Evolutionary conservation across 23 red algal species (phyloP).

Genomic region (Agarophyton chilense): DNA sequence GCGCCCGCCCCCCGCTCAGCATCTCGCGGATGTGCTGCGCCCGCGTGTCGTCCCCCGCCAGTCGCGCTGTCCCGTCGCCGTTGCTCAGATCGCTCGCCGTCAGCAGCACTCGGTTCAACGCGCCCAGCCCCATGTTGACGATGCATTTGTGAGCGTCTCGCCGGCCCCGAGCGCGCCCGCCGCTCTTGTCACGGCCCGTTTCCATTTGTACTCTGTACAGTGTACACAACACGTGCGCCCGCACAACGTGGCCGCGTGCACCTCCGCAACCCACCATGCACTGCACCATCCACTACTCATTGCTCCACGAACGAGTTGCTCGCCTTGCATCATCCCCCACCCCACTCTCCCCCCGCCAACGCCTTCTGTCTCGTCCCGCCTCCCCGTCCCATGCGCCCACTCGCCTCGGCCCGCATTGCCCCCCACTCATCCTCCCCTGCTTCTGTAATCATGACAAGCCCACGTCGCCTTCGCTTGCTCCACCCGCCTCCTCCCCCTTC

Average conservation of each 20-base stretch:
- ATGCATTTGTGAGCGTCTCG: too few species aligned
- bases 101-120: constrained; percentile 59
- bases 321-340: too few species aligned
- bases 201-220: too few species aligned
- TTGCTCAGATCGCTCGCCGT: constrained; percentile 27
- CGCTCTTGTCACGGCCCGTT: too few species aligned
- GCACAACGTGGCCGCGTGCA: background rate
- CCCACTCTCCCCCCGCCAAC: too few species aligned
- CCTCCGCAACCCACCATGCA: background rate
- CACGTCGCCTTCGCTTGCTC: background rate
- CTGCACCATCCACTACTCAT: background rate
- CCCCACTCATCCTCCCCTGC: background rate
- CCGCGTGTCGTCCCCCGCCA: constrained; percentile 26
- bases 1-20: background rate
- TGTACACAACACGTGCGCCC: too few species aligned
- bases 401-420: background rate
- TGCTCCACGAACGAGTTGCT: background rate
- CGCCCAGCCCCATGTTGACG: constrained; percentile 64
- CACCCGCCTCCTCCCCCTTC: background rate
- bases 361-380: background rate
- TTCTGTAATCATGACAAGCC: background rate
- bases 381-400: background rate
- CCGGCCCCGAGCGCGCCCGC: too few species aligned
- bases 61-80: background rate
- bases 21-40: constrained; percentile 55